Evolutionary conservation across 495 filamentous ascomycete species (phyloP), one percentile per base, ranked within the genome.

Genomic region (Saxophila tyrrhenica): DNA sequence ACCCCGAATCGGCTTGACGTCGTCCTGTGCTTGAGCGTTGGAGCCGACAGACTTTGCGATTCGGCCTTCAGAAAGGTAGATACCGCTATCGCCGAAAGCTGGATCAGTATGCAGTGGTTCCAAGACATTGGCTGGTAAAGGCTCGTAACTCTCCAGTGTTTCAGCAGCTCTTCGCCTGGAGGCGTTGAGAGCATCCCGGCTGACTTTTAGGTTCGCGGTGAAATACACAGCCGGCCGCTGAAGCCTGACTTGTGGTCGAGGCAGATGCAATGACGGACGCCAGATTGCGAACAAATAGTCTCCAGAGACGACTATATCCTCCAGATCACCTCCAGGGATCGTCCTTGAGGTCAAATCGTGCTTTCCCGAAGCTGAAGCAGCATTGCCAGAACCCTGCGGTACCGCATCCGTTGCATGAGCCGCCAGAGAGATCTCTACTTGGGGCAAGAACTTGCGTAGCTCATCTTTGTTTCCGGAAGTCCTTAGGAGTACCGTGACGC

Each of bases 221-320:
- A 62, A 62, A 41, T 62, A 62, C 10, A 62, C 48, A 1, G 60
- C 60, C 3, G 60, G 57, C 20, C 51, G 48, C 24, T 62, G 60
- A 7, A 62, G 49, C 23, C 57, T 41, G 15, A 44, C 50, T 25
- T 49, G 52, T 15, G 60, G 60, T 17, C 60, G 50, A 8, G 45
- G 3, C 1, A 62, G 50, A 25, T 60, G 44, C 8, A 62, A 22
- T 10, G 22, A 32, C 23, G 22, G 25, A 19, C 47, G 52, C 60
- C 60, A 62, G 24, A 62, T 45, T 16, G 56, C 53, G 22, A 50
- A 62, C 10, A 49, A 44, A 3, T 53, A 39, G 13, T 59, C 44
- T 13, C 43, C 42, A 17, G 25, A 35, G 1, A 32, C 5, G 5
- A 53, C 17, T 8, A 56, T 25, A 17, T 59, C 52, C 2, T n/a